Base-by-base conservation (phyloP, 176 grass and related monocot genomes). In the Raddia guianensis region DNA sequence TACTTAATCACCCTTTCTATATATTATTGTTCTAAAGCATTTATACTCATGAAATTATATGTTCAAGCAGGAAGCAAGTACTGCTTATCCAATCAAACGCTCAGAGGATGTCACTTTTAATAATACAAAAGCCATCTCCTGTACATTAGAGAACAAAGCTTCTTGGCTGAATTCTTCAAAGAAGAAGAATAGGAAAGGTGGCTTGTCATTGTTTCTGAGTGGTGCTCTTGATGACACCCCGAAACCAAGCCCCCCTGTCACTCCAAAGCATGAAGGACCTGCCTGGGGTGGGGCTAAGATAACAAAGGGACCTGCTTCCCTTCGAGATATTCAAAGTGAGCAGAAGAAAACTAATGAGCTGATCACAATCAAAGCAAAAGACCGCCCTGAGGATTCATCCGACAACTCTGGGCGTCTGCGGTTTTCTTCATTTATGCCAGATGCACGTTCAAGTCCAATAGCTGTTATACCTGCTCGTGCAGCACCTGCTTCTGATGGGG, bases 111-210 rank as follows among this genome's bases (percentile, higher is more conserved):
- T 50, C 10, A n/a, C 82, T 53, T 85, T 84, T 33, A 74, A 78
- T 27, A 85, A 70, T 66, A 63, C 82, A 63, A 84, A 83, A 80
- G 58, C 44, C 50, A 82, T 73, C 56, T 76, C 85, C 77, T 84
- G 72, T 88, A 53, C 82, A 19, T 56, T 78, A 73, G 62, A 72
- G 44, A 83, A 84, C 69, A 95, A 91, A 87, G 76, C 54, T 81
- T 79, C 86, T 18, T 72, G 63, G 15, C 76, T 68, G 79, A 83
- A 43, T 69, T 77, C 86, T 40, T 89, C 87, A 79, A 99, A 95
- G 67, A 99, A 99, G 89, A 99, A 99, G 70, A 95, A 91, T 27
- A 89, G 85, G 76, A 99, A 95, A 90, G 96, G 93, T 67, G 96
- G 96, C 20, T 51, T 99, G 50, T 99, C 96, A 11, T 68, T 95